Evolutionary conservation across 441 rosid genomes (phyloP), one percentile per base, ranked within the genome.

Genomic region (Lepidium campestre): DNA sequence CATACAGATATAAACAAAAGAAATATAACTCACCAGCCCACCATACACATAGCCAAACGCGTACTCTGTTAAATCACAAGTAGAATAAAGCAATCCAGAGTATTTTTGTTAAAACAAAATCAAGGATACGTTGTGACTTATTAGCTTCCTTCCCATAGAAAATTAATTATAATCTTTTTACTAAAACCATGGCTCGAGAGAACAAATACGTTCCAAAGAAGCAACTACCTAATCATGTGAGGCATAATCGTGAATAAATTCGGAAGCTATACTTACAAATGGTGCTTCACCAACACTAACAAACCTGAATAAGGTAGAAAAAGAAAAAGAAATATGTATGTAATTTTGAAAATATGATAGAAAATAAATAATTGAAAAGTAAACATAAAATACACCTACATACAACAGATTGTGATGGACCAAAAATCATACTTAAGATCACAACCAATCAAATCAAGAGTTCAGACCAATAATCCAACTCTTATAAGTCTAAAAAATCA

Each of bases 201-300:
- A 56, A 27, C 9, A 46, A 5, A 50, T 25, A 18, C 22, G 60
- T 45, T 54, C 32, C 32, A 53, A 7, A 29, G 42, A 56, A 54
- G 42, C 22, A 50, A 53, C 39, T 65, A 91, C 99, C 99, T 91
- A 82, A 46, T 81, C 70, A 42, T 46, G 80, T 22, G 99, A 97
- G 50, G 99, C 99, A 75, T 90, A 86, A 71, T 94, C 99, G 67
- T 94, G 98, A 20, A 94, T 94, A 72, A 89, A 94, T 18, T 98
- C 98, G 39, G 99, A 97, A 12, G 99, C 99, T 6, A 91, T 94
- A 77, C 99, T 94, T 62, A 94, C 84, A 71, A 94, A 94, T 57
- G 99, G 91, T 74, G 99, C 99, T 77, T 94, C 99, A 15, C 99
- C 99, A 76, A 89, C 93, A 78, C 99, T 98, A 65, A 91, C 99